A percentile compares a stretch with the other conserved stretches of the same genome.
Conservation (phyloP, 208 protist genomes). For the Acanthamoeba divionensis region DNA sequence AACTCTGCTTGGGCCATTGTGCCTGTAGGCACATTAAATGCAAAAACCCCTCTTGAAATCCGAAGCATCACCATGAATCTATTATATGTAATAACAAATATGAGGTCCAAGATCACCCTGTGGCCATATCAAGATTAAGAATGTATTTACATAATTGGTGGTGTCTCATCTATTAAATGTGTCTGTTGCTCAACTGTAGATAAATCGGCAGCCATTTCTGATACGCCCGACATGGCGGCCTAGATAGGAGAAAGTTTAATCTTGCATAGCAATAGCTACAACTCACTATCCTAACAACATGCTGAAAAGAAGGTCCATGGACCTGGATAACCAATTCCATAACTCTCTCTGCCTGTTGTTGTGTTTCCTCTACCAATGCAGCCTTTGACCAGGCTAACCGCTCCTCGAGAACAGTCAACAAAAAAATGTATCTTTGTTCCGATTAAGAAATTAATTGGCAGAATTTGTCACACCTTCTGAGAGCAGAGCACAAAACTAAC, state of each 20-base stretch:
- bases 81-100: background rate
- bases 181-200: background rate
- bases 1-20: background rate
- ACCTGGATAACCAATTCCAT: background rate
- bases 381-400: constrained; percentile 16
- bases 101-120: background rate
- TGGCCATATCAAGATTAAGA: background rate
- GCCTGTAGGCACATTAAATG: background rate
- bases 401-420: constrained; percentile 11
- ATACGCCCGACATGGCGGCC: background rate
- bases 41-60: background rate
- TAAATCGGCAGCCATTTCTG: background rate
- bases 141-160: constrained; percentile 18
- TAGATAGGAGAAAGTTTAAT: background rate
- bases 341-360: background rate
- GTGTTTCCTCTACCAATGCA: background rate
- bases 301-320: background rate
- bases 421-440: background rate
- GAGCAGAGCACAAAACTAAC: too few species aligned
- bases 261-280: too few species aligned
- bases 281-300: too few species aligned
- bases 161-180: background rate
- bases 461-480: too few species aligned
- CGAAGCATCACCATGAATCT: constrained; percentile 35
- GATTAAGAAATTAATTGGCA: too few species aligned